Conservation (phyloP, 106 monocot species). For the Dioscorea zingiberensis region DNA sequence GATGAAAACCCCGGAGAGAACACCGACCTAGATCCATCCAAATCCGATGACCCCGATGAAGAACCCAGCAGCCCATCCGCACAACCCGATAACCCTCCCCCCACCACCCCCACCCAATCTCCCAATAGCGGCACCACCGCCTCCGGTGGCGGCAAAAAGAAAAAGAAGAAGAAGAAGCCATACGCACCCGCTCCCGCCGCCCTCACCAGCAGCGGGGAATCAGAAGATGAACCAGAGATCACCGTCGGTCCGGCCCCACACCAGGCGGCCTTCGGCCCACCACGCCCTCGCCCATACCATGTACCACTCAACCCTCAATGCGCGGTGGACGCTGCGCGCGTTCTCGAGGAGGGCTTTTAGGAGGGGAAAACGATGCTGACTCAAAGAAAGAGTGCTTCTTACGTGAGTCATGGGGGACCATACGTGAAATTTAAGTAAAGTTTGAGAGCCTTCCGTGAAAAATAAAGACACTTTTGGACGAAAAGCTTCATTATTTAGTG, state of each 20-base stretch:
- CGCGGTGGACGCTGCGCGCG: no score
- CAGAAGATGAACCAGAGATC: neutral
- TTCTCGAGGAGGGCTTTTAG: no score
- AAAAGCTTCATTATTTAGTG: no score
- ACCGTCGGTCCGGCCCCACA: neutral
- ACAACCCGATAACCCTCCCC: neutral
- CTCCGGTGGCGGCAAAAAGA: slow-evolving; percentile 3
- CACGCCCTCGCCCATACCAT: neutral
- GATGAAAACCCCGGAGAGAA: neutral
- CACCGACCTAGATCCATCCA: neutral
- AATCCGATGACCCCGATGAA: neutral
- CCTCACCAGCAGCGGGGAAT: neutral
- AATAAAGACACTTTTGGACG: no score
- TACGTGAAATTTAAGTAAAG: no score
- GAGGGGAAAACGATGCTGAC: no score
- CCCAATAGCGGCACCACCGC: neutral
- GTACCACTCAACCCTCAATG: no score
- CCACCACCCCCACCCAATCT: neutral
- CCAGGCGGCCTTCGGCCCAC: neutral
- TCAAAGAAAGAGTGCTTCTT: no score
- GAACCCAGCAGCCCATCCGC: neutral
- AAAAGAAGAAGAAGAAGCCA: slow-evolving; percentile 5
- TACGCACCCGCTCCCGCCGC: neutral
- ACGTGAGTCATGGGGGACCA: no score
- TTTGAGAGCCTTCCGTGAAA: no score